Conservation (phyloP, 441 rosid genomes). For the Pelargonium myrrhifolium region DNA sequence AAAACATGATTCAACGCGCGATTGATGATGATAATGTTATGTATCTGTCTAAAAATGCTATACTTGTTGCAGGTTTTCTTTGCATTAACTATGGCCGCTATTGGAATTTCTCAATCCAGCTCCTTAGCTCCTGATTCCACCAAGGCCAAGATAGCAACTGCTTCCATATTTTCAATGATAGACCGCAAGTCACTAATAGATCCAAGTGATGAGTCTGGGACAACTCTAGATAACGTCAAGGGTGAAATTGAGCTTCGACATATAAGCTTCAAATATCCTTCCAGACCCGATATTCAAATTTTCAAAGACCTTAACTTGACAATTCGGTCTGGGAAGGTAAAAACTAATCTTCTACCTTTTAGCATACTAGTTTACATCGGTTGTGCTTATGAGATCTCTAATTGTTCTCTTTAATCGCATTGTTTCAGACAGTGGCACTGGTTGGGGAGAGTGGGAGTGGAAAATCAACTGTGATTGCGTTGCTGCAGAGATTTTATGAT, state of each 20-base stretch:
- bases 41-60: neutral
- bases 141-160: constrained; percentile 53
- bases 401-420: neutral
- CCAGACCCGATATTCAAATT: constrained; percentile 52
- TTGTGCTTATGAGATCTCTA: neutral
- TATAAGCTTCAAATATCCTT: constrained; percentile 55
- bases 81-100: constrained; percentile 48
- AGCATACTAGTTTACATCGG: neutral
- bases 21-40: neutral
- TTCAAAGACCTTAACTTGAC: constrained; percentile 40
- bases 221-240: constrained; percentile 28
- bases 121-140: constrained; percentile 46
- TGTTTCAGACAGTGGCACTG: constrained; percentile 60
- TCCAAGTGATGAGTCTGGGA: constrained; percentile 45
- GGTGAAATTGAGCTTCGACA: constrained; percentile 49
- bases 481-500: constrained; percentile 73
- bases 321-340: constrained; percentile 65
- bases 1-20: neutral
- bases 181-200: constrained; percentile 51
- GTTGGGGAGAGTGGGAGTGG: constrained; percentile 93
- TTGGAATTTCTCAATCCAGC: constrained; percentile 54
- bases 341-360: neutral
- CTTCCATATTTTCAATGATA: constrained; percentile 53
- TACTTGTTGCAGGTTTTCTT: constrained; percentile 49
- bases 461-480: constrained; percentile 59